Evolutionary conservation across 495 filamentous ascomycete genomes (phyloP), one percentile per base, ranked within the genome.

Genomic region (Xanthoparmelia taractica): DNA sequence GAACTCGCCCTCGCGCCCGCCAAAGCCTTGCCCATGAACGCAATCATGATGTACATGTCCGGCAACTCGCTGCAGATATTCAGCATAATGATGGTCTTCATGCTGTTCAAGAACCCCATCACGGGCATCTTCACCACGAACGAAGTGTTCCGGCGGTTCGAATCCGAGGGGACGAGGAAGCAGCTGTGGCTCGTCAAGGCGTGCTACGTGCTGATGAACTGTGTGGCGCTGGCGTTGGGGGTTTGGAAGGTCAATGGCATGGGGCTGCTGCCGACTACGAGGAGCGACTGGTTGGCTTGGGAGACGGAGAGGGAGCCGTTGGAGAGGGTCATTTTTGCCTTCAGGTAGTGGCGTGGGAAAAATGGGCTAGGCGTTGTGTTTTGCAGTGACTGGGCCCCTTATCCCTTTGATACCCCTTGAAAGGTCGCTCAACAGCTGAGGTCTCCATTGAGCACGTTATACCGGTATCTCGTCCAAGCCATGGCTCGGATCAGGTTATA

Each of bases 11-110:
- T 99, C 41, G 95, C 88, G 6, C 94, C 94, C 2, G 87, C 92
- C 58, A 99, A 99, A 78, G 85, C 87, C 71, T 81, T 99, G 52
- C 94, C 94, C 58, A 97, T 98, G 94, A 97, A 95, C 63, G 91
- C 84, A 54, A 92, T 99, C 76, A 96, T 96, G 87, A 97, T 97
- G 92, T 99, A 99, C 82, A 97, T 99, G 95, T 96, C 94, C 63
- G 94, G 94, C 70, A 97, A 97, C 77, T 90, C 89, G 62, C 85
- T 99, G 33, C 94, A 99, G 76, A 97, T 99, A 66, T 99, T 99
- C 81, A 91, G 86, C 75, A 97, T 99, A 73, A 96, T 97, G 91
- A 97, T 97, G 94, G 92, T 97, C 11, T 91, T 89, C 68, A 97
- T 96, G 90, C 84, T 96, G 52, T 99, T 99, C 83, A 97, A 96